Base-by-base conservation (phyloP, 2,329 filamentous ascomycete species). In the Macrophomina tecta region DNA sequence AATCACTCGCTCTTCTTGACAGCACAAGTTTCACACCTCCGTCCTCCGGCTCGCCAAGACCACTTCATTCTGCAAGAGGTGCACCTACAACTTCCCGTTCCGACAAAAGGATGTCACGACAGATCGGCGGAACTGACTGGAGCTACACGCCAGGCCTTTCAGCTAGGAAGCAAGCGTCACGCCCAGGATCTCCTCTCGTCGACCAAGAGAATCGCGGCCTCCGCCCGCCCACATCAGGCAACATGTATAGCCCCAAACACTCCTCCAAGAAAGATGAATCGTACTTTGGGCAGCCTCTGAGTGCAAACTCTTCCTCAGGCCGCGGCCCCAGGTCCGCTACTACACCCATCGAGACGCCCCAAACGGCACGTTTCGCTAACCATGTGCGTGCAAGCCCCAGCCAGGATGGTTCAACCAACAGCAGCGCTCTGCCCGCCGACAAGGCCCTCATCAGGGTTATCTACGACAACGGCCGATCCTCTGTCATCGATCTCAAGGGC, bases 391-490 rank as follows among this genome's bases (percentile, higher is more conserved):
- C 92, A 72, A 91, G 91, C 73, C 92, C 91, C 64, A 97, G 92
- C 78, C 85, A 94, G 74, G 94, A 97, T 78, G 90, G 90, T 69
- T 90, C 92, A 72, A 79, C 80, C 1, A 81, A 81, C 69, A 95
- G 94, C 86, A 92, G 92, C 71, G 90, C 91, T 68, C 82, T 97
- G 74, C 94, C 94, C 67, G 86, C 90, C 70, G 92, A 93, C 78
- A 93, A 96, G 77, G 91, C 94, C 68, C 88, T 97, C 68, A 97
- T 98, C 70, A 88, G 94, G 69, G 93, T 97, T 71, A 97, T 98
- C 75, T 97, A 92, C 71, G 95, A 93, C 58, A 92, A 90, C 69
- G 95, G 94, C 62, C 89, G 93, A 69, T 97, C 93, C 56, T 97
- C 97, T 75, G 94, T 97, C 30, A 89, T 99, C 74, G 95, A 95